These are phyloP conservation scores for Anisodus tanguticus DNA, from an alignment of 257 asterid genomes.

Conservation along the genomic window DNA sequence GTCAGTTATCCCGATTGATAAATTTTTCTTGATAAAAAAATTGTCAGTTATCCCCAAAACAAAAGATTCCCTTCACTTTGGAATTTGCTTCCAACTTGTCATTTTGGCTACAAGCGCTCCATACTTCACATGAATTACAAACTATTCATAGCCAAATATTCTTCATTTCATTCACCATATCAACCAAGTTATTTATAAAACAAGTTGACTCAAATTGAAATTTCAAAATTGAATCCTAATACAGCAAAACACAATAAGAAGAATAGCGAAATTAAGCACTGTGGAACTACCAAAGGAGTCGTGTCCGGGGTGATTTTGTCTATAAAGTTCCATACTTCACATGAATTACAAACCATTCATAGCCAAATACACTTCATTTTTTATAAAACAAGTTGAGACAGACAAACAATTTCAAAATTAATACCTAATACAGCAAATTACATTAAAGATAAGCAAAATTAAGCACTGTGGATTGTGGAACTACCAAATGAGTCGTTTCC, in stretches of 20 bases:
- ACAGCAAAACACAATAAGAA: neutral
- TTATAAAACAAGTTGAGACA: neutral
- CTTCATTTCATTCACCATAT: neutral
- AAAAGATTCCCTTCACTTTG: neutral
- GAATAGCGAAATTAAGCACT: neutral
- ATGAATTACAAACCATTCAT: neutral
- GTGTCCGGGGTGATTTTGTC: neutral
- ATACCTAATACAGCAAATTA: no score
- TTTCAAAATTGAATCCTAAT: neutral
- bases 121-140: neutral
- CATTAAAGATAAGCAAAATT: no score
- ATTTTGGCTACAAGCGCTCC: neutral
- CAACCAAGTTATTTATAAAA: neutral
- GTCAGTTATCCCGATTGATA: neutral
- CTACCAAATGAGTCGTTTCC: constrained; percentile 77
- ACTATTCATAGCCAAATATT: neutral
- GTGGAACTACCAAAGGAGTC: neutral
- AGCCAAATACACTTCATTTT: neutral
- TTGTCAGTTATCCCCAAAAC: neutral
- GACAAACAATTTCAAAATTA: neutral
- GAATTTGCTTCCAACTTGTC: neutral
- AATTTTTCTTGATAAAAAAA: no score
- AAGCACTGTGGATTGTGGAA: neutral
- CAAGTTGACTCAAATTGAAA: neutral
- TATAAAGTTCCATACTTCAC: neutral